phyloP scores from a whole-genome alignment of 768 basidiomycete genomes.

The Suillus ampliporus region DNA sequence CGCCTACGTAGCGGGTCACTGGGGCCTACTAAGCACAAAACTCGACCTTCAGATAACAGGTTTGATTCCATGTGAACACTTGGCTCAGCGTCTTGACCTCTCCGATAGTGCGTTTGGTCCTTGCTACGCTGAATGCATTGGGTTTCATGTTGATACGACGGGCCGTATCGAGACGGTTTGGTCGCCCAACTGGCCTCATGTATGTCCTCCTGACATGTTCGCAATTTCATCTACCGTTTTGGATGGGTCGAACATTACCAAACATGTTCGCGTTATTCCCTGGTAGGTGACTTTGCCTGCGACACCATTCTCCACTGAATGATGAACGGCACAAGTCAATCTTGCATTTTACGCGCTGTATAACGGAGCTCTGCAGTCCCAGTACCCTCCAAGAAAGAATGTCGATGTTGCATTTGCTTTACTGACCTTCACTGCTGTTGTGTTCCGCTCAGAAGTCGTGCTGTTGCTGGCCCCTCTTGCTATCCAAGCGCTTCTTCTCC shows the following conservation, averaged over 20 bases:
- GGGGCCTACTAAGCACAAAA: conserved; percentile 58
- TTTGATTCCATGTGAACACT: conserved; percentile 40
- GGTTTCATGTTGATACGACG: conserved; percentile 68
- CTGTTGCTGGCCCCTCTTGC: conserved; percentile 67
- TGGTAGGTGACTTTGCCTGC: conserved; percentile 52
- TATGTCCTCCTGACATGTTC: conserved; percentile 75
- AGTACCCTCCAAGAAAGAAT: conserved; percentile 40
- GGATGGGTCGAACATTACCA: conserved; percentile 91
- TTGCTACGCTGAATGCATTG: conserved; percentile 68
- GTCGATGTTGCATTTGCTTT: conserved; percentile 56
- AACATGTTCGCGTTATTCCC: conserved; percentile 91
- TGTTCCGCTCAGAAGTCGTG: conserved; percentile 82
- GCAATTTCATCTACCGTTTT: conserved; percentile 93
- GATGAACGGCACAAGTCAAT: conserved; percentile 53
- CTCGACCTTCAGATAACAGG: conserved; percentile 73
- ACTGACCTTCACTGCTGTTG: conserved; percentile 67
- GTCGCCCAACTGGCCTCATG: conserved; percentile 55
- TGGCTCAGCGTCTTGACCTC: conserved; percentile 4
- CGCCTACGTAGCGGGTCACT: conserved; percentile 44
- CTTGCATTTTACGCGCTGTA: conserved; percentile 57
- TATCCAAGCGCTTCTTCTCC: conserved; percentile 54
- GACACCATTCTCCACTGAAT: background rate
- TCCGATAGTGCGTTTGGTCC: conserved; percentile 68
- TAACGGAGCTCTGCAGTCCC: conserved; percentile 41
- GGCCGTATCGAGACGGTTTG: conserved; percentile 68